Conservation (phyloP, 116 monocot species). For the Trichopus zeylanicus region DNA sequence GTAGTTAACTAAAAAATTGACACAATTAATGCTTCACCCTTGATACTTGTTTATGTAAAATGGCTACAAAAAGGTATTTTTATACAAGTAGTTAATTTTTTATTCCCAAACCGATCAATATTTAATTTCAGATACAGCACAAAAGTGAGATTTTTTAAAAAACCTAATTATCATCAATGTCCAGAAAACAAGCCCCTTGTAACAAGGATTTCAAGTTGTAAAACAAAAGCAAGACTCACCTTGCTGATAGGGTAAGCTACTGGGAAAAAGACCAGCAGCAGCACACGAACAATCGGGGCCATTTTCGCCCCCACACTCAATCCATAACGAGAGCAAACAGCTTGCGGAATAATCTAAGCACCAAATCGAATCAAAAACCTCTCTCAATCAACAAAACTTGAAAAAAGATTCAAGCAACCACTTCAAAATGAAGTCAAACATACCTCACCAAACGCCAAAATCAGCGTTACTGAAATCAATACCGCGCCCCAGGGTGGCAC, state of each 20-base stretch:
- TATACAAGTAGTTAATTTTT: too few species aligned
- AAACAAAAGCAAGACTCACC: conserved; percentile 33
- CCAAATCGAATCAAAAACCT: not conserved
- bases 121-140: too few species aligned
- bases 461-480: conserved; percentile 83
- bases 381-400: not conserved
- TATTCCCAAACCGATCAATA: too few species aligned
- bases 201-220: too few species aligned
- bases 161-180: too few species aligned
- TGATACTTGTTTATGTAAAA: too few species aligned
- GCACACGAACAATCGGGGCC: conserved; percentile 67
- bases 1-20: too few species aligned
- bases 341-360: conserved; percentile 87
- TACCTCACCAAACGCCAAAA: conserved; percentile 86
- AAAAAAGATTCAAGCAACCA: not conserved
- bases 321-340: conserved; percentile 85
- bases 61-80: too few species aligned
- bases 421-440: not conserved
- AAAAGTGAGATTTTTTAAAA: too few species aligned
- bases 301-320: conserved; percentile 77
- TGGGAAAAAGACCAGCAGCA: conserved; percentile 73
- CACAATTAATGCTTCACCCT: too few species aligned
- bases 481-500: conserved; percentile 86
- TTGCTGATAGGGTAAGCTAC: conserved; percentile 93
- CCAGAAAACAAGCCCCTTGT: too few species aligned